A percentile compares a stretch with the other conserved stretches of the same genome.
Conservation (phyloP, 2,329 filamentous ascomycete species). For the Coniochaeta sp. region DNA sequence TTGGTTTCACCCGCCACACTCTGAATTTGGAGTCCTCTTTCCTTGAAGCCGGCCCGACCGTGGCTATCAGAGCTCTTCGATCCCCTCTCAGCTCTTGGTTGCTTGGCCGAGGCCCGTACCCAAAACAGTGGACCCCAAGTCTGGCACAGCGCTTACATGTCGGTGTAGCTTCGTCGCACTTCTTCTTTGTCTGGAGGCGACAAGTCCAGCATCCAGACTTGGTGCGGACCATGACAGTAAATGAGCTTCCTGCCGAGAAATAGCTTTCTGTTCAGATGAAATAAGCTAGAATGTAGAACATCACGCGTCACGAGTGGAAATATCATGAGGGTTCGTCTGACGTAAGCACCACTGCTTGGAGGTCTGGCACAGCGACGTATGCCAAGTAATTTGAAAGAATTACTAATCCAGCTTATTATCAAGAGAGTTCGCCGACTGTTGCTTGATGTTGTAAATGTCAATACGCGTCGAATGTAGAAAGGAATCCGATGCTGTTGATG, state of each 20-base stretch:
- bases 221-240: not conserved
- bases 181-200: conserved; percentile 1
- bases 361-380: no score
- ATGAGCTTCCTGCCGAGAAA: not conserved
- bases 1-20: not conserved
- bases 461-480: no score
- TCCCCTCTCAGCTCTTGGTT: not conserved
- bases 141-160: not conserved
- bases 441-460: no score
- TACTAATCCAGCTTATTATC: no score
- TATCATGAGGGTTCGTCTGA: not conserved
- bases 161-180: not conserved
- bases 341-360: no score
- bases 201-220: conserved; percentile 3
- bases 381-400: no score
- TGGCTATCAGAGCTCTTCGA: not conserved
- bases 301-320: not conserved
- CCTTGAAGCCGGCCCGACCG: not conserved
- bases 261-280: not conserved
- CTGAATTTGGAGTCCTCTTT: not conserved
- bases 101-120: not conserved
- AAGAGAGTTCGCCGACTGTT: no score
- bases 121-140: not conserved
- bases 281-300: not conserved
- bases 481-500: no score